Base-by-base conservation (phyloP, 2,329 filamentous ascomycete genomes). In the Westerdykella aurantiaca region DNA sequence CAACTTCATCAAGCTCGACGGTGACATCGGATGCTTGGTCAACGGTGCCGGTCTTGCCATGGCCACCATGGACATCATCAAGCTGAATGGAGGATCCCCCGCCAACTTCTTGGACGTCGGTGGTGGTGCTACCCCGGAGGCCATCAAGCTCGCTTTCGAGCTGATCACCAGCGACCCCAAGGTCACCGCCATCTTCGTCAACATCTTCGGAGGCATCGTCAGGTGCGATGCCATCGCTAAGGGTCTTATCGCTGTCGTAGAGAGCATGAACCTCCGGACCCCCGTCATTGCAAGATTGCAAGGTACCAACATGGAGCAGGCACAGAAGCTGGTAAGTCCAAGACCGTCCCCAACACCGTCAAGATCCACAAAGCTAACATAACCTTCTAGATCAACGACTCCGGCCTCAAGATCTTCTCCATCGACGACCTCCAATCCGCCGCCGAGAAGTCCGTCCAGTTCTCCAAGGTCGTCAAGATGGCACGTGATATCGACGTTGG, bases 31-130 rank as follows among this genome's bases (percentile, higher is more conserved):
- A 73, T 98, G 93, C 78, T 80, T 97, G 48, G 93, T 98, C 77
- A 98, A 98, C 77, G 93, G 93, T 69, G 93, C 93, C 63, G 93
- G 93, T 76, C 86, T 98, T 57, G 93, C 93, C 74, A 98, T 98
- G 93, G 93, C 93, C 52, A 98, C 93, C 69, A 98, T 98, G 93
- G 93, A 98, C 73, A 97, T 98, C 72, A 98, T 98, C 81, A 97
- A 98, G 83, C 82, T 98, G 52, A 98, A 97, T 75, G 93, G 93
- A 60, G 93, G 93, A 53, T 78, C 82, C 66, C 93, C 93, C 51
- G 93, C 93, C 61, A 98, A 98, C 82, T 98, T 98, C 83, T 80
- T 98, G 60, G 93, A 98, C 69, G 93, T 98, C 58, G 93, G 93
- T 66, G 93, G 93, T 70, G 93, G 93, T 77, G 93, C 93, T 57